phyloP scores from a whole-genome alignment of 2,329 filamentous ascomycete species.

The Colletotrichum camelliae region DNA sequence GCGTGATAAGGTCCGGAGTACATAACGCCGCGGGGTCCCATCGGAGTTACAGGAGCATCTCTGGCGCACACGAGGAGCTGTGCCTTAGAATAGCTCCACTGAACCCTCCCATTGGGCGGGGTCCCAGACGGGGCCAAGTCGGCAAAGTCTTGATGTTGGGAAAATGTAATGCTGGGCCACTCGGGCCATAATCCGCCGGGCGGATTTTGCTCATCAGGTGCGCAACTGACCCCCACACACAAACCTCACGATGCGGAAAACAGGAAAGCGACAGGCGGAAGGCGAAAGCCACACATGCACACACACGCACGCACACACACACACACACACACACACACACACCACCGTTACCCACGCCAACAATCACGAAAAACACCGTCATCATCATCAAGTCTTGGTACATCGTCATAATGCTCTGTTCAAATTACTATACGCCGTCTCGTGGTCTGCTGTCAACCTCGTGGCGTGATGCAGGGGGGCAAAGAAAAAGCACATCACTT shows the following conservation, averaged over 20 bases:
- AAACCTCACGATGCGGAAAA: neutral
- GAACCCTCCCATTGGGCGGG: conserved; percentile 5
- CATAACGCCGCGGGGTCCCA: neutral
- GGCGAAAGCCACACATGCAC: neutral
- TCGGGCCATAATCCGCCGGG: conserved; percentile 18
- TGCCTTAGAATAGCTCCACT: neutral
- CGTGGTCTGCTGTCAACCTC: neutral
- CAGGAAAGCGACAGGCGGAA: neutral
- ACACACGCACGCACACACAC: neutral
- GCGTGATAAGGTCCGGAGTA: conserved; percentile 21
- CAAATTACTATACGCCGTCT: neutral
- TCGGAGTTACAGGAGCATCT: neutral
- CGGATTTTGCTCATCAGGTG: conserved; percentile 15
- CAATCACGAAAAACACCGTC: neutral
- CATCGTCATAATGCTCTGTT: neutral
- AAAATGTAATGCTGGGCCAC: conserved; percentile 16
- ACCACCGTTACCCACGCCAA: neutral
- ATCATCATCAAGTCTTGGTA: neutral
- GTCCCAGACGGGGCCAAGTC: neutral
- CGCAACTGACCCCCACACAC: neutral
- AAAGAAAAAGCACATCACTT: neutral
- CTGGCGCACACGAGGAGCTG: neutral
- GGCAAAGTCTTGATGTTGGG: conserved; percentile 7
- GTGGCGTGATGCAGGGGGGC: neutral
- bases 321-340: neutral